Evolutionary conservation across 176 grass and related monocot genomes (phyloP).

Genomic region (Thalia dealbata): DNA sequence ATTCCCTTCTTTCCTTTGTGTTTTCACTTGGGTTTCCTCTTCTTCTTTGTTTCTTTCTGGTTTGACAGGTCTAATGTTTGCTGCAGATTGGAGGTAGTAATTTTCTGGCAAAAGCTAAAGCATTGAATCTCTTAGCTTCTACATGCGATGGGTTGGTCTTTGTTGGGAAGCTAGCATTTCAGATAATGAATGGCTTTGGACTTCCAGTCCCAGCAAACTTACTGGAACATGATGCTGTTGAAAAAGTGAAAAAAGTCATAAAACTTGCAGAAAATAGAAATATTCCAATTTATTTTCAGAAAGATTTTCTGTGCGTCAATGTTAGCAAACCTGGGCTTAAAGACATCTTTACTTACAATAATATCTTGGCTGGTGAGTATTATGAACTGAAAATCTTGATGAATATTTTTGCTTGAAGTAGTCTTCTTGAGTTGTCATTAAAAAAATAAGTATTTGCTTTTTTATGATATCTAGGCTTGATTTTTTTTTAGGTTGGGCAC

Average conservation of each 20-base stretch:
- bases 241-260: slow-evolving; percentile 52
- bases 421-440: background rate
- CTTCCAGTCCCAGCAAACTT: slow-evolving; percentile 39
- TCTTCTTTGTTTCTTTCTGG: slow-evolving; percentile 3
- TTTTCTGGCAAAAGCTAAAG: slow-evolving; percentile 57
- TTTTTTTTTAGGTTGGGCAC: slow-evolving; percentile 56
- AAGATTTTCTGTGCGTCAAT: slow-evolving; percentile 51
- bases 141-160: slow-evolving; percentile 62
- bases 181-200: slow-evolving; percentile 76
- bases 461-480: slow-evolving; percentile 13
- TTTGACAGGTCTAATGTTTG: slow-evolving; percentile 23
- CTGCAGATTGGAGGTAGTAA: slow-evolving; percentile 87
- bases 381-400: background rate
- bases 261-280: slow-evolving; percentile 40
- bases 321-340: slow-evolving; percentile 25
- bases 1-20: slow-evolving; percentile 23
- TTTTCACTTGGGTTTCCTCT: slow-evolving; percentile 2
- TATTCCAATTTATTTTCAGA: slow-evolving; percentile 71
- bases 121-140: slow-evolving; percentile 51
- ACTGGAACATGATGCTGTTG: slow-evolving; percentile 44
- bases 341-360: slow-evolving; percentile 34
- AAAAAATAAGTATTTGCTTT: slow-evolving; percentile 2
- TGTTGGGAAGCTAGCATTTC: slow-evolving; percentile 79
- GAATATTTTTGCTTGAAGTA: background rate
- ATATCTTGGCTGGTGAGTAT: slow-evolving; percentile 43